Conservation (phyloP, 208 protist species). For the Trypanosoma melophagium region DNA sequence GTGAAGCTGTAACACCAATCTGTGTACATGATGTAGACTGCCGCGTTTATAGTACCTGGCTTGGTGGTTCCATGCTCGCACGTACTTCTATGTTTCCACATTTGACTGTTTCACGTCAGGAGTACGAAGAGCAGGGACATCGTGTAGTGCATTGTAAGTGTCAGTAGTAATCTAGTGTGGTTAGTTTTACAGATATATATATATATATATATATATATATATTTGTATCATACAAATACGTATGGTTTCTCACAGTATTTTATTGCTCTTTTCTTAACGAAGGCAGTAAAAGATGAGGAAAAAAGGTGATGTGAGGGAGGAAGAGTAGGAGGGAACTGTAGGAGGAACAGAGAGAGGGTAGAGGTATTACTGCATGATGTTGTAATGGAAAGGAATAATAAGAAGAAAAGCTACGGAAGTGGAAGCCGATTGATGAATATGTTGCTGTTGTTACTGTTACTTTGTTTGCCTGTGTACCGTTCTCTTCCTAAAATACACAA, state of each 20-base stretch:
- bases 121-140: conserved; percentile 85
- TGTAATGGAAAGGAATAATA: not conserved
- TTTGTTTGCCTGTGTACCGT: too few relatives aligned
- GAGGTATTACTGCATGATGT: not conserved
- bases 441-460: not conserved
- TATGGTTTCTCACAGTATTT: not conserved
- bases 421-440: not conserved
- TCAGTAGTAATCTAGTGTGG: conserved; percentile 31
- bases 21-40: conserved; percentile 65
- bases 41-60: conserved; percentile 80
- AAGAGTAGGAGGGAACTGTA: not conserved
- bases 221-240: conserved; percentile 2
- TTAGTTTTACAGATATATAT: too few relatives aligned
- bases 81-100: conserved; percentile 86
- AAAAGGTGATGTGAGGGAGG: not conserved
- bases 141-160: conserved; percentile 90
- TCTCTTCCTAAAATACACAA: not conserved
- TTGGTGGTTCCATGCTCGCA: conserved; percentile 84
- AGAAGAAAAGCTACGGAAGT: not conserved
- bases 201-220: conserved; percentile 2
- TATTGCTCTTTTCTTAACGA: not conserved
- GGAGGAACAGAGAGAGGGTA: not conserved
- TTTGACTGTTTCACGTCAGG: conserved; percentile 72
- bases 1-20: conserved; percentile 80
- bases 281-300: not conserved